These are phyloP conservation scores for Taiwanofungus camphoratus DNA, from an alignment of 1,284 basidiomycete species.

Conservation along the genomic window DNA sequence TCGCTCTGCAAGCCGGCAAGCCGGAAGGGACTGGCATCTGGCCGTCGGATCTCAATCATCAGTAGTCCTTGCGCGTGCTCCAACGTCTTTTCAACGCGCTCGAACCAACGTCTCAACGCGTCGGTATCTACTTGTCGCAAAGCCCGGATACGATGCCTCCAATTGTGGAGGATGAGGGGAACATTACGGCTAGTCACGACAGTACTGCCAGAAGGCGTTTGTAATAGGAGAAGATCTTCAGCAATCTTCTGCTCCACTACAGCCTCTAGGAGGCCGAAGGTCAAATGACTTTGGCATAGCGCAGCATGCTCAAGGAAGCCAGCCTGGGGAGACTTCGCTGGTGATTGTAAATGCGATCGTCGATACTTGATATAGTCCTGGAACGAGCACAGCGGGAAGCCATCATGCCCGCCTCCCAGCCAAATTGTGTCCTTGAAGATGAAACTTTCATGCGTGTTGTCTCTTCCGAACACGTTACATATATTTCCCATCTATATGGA, in stretches of 20 bases:
- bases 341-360: not conserved
- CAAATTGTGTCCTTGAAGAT: not conserved
- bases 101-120: not conserved
- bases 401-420: constrained; percentile 4
- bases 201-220: not conserved
- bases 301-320: not conserved
- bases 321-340: not conserved
- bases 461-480: too few relatives aligned
- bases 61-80: not conserved
- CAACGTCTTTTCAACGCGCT: not conserved
- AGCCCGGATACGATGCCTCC: not conserved
- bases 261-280: constrained; percentile 5
- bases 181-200: not conserved
- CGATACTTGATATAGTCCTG: not conserved
- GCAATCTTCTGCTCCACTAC: not conserved
- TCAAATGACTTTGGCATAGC: constrained; percentile 1
- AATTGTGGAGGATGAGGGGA: not conserved
- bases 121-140: not conserved
- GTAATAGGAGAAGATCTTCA: not conserved
- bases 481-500: too few relatives aligned
- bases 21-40: not conserved
- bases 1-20: not conserved
- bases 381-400: not conserved
- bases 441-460: too few relatives aligned
- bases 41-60: not conserved